Conservation (phyloP, 2,329 filamentous ascomycete genomes). For the Anisogramma anomala region DNA sequence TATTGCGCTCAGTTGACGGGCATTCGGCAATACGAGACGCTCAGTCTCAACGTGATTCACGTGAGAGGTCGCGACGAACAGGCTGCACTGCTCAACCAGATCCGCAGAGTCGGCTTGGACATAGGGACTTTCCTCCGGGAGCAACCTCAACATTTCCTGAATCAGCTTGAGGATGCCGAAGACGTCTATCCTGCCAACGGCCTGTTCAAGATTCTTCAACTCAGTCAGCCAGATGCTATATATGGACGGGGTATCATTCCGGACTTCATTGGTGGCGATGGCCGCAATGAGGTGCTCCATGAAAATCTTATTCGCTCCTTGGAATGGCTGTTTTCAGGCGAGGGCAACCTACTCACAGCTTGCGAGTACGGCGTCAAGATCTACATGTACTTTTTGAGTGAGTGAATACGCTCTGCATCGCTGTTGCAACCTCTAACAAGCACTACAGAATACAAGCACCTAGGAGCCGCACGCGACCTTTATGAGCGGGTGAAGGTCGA, state of each 20-base stretch:
- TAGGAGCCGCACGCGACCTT: slow-evolving; percentile 44
- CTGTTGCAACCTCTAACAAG: slow-evolving; percentile 17
- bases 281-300: slow-evolving; percentile 12
- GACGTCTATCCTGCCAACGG: slow-evolving; percentile 29
- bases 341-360: slow-evolving; percentile 31
- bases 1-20: slow-evolving; percentile 72
- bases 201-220: slow-evolving; percentile 40
- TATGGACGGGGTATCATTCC: slow-evolving; percentile 54
- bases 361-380: slow-evolving; percentile 47
- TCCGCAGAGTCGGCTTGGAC: slow-evolving; percentile 64
- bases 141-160: slow-evolving; percentile 45
- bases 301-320: slow-evolving; percentile 64
- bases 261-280: slow-evolving; percentile 60
- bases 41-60: slow-evolving; percentile 67
- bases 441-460: slow-evolving; percentile 33
- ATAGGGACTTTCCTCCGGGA: slow-evolving; percentile 60
- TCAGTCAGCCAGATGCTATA: slow-evolving; percentile 38
- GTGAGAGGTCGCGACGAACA: slow-evolving; percentile 56
- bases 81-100: slow-evolving; percentile 57
- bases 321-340: slow-evolving; percentile 72
- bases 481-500: slow-evolving; percentile 39
- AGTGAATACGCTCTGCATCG: slow-evolving; percentile 28
- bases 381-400: slow-evolving; percentile 78
- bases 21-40: slow-evolving; percentile 53
- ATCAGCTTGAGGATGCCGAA: slow-evolving; percentile 31